phyloP scores from a whole-genome alignment of 768 basidiomycete genomes.

The Trametes elegans region DNA sequence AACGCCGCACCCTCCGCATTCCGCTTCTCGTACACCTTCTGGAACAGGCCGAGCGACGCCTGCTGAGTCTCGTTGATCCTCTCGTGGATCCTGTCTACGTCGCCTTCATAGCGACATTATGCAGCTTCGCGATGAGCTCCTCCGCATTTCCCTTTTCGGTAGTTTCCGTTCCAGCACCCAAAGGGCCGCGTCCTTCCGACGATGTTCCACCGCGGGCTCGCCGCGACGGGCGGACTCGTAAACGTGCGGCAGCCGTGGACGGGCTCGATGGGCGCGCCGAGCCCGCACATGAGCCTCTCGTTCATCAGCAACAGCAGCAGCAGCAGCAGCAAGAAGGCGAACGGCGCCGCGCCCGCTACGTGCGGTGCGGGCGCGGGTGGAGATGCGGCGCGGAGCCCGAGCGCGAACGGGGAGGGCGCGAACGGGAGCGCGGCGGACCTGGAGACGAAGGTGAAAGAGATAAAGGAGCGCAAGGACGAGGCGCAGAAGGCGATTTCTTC shows the following conservation, averaged over 20 bases:
- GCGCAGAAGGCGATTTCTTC: conserved; percentile 66
- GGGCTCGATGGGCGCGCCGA: conserved; percentile 61
- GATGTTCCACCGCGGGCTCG: conserved; percentile 77
- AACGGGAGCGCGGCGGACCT: conserved; percentile 35
- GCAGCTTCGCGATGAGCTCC: conserved; percentile 81
- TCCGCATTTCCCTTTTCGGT: conserved; percentile 93
- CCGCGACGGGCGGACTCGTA: conserved; percentile 57
- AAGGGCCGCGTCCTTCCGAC: conserved; percentile 78
- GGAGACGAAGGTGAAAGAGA: conserved; percentile 55
- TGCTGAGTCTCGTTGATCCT: conserved; percentile 94
- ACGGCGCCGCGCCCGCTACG: conserved; percentile 33
- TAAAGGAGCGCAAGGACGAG: conserved; percentile 62
- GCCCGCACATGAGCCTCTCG: conserved; percentile 66
- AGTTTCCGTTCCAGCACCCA: conserved; percentile 85
- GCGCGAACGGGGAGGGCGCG: neutral
- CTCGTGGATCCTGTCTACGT: conserved; percentile 84
- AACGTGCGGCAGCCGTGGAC: conserved; percentile 61
- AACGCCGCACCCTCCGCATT: conserved; percentile 63
- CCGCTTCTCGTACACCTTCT: conserved; percentile 95
- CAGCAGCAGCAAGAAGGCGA: conserved; percentile 39
- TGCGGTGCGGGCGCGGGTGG: too few relatives aligned
- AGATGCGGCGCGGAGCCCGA: neutral
- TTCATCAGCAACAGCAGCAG: too few relatives aligned
- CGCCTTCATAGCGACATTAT: conserved; percentile 87
- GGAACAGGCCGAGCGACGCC: conserved; percentile 95